These are phyloP conservation scores for Domatiomyces catenatus DNA, from an alignment of 2,329 filamentous ascomycete genomes.

Conservation along the genomic window DNA sequence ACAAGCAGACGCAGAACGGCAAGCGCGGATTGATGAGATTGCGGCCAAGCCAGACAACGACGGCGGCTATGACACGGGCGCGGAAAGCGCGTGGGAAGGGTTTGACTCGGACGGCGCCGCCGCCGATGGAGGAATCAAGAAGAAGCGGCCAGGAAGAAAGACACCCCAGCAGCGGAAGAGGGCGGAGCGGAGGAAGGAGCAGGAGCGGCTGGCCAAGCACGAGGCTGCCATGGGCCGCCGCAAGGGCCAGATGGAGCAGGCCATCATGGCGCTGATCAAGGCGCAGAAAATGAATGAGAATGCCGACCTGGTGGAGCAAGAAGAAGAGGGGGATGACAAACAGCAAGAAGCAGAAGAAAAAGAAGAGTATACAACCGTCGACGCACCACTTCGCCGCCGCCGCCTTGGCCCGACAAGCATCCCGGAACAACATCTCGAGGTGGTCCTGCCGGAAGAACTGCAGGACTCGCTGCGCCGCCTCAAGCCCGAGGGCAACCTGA, in stretches of 20 bases:
- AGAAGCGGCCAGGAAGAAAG: slow-evolving; percentile 70
- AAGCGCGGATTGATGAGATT: slow-evolving; percentile 56
- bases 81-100: slow-evolving; percentile 84
- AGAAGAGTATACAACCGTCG: slow-evolving; percentile 1
- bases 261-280: slow-evolving; percentile 23
- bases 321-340: slow-evolving; percentile 23
- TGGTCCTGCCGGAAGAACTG: slow-evolving; percentile 69
- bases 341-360: slow-evolving; percentile 36
- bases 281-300: slow-evolving; percentile 41
- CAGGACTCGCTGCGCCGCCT: slow-evolving; percentile 66
- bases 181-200: slow-evolving; percentile 74
- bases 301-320: slow-evolving; percentile 21
- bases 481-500: slow-evolving; percentile 88
- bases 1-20: slow-evolving; percentile 34
- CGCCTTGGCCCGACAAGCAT: slow-evolving; percentile 23
- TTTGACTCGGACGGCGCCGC: slow-evolving; percentile 65
- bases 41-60: slow-evolving; percentile 63
- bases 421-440: slow-evolving; percentile 64
- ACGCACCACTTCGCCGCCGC: slow-evolving; percentile 8
- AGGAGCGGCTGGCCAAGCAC: slow-evolving; percentile 61
- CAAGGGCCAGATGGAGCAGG: slow-evolving; percentile 53
- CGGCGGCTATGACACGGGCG: slow-evolving; percentile 60
- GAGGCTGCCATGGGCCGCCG: slow-evolving; percentile 60
- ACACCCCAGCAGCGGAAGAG: slow-evolving; percentile 76
- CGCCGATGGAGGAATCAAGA: slow-evolving; percentile 41